Evolutionary conservation across 2,329 filamentous ascomycete species (phyloP).

Genomic region (Fusarium cicatricum): DNA sequence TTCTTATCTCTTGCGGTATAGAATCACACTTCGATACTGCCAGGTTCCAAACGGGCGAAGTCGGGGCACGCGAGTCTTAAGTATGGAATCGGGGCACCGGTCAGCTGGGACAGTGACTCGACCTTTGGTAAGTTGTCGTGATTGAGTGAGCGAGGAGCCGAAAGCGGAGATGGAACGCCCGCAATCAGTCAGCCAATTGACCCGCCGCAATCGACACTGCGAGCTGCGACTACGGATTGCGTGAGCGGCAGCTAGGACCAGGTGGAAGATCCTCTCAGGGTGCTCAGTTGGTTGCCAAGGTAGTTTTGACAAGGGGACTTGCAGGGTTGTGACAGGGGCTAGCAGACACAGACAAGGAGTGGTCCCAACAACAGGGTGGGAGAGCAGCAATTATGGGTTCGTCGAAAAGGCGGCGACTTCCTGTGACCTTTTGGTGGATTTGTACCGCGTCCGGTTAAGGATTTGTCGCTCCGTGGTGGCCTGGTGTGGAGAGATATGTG

Average conservation of each 20-base stretch:
- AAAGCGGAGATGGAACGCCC: conserved; percentile 41
- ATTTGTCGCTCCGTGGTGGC: conserved; percentile 23
- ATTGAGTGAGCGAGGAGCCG: conserved; percentile 41
- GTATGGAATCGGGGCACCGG: conserved; percentile 36
- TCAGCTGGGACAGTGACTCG: conserved; percentile 35
- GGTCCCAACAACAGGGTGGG: conserved; percentile 19
- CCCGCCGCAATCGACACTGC: conserved; percentile 34
- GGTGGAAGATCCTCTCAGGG: conserved; percentile 31
- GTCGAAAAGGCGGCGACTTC: conserved; percentile 28
- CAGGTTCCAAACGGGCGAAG: conserved; percentile 28
- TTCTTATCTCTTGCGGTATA: neutral
- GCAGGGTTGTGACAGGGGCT: conserved; percentile 26
- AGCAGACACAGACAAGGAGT: conserved; percentile 21
- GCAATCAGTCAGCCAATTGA: conserved; percentile 36
- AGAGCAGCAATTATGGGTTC: conserved; percentile 28
- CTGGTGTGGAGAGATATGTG: conserved; percentile 30
- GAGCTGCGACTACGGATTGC: conserved; percentile 37
- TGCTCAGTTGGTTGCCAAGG: conserved; percentile 31
- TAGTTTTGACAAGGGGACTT: conserved; percentile 18
- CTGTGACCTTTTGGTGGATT: conserved; percentile 28
- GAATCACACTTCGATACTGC: conserved; percentile 6
- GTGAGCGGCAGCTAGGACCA: conserved; percentile 27
- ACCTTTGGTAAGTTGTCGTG: conserved; percentile 31
- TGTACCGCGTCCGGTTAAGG: conserved; percentile 15
- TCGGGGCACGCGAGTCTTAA: conserved; percentile 39